A percentile compares a stretch with the other conserved stretches of the same genome.
Conservation (phyloP, 2,329 filamentous ascomycete genomes). For the Aspergillus vadensis region DNA sequence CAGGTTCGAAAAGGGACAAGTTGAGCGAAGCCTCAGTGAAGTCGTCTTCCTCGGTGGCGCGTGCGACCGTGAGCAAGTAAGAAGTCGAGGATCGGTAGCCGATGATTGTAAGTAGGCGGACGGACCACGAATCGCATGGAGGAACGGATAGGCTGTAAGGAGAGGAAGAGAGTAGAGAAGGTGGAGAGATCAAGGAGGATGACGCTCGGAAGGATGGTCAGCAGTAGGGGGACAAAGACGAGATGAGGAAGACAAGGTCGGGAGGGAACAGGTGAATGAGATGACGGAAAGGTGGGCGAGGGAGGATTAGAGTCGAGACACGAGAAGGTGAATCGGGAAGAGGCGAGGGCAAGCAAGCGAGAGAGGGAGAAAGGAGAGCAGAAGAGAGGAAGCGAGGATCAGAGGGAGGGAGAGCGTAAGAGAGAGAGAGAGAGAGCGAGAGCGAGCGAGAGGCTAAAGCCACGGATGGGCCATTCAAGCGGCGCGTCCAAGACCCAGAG, state of each 20-base stretch:
- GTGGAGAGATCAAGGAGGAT: constrained; percentile 6
- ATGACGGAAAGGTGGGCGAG: constrained; percentile 17
- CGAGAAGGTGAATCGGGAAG: constrained; percentile 10
- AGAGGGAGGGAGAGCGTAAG: constrained; percentile 15
- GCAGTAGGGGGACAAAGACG: constrained; percentile 9
- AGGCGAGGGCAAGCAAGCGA: constrained; percentile 4
- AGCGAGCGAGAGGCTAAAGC: constrained; percentile 24
- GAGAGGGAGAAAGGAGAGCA: constrained; percentile 17
- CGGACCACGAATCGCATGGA: constrained; percentile 29
- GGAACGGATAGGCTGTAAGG: constrained; percentile 1
- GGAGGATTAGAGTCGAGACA: constrained; percentile 8
- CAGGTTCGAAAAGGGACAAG: not conserved
- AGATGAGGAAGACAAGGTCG: constrained; percentile 14
- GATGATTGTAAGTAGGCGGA: constrained; percentile 21
- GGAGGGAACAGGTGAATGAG: constrained; percentile 14
- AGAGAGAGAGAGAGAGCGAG: constrained; percentile 11
- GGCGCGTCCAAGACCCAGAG: constrained; percentile 27
- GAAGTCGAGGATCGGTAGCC: constrained; percentile 24
- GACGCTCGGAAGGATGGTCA: constrained; percentile 7
- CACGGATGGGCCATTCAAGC: constrained; percentile 31
- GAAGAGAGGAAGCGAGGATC: constrained; percentile 14
- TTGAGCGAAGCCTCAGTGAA: constrained; percentile 11
- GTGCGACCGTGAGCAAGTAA: constrained; percentile 29
- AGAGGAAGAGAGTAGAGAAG: not conserved
- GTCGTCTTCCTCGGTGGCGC: constrained; percentile 24